Base-by-base conservation (phyloP, 1,139 yeast species). In the Yamadazyma taylorii region DNA sequence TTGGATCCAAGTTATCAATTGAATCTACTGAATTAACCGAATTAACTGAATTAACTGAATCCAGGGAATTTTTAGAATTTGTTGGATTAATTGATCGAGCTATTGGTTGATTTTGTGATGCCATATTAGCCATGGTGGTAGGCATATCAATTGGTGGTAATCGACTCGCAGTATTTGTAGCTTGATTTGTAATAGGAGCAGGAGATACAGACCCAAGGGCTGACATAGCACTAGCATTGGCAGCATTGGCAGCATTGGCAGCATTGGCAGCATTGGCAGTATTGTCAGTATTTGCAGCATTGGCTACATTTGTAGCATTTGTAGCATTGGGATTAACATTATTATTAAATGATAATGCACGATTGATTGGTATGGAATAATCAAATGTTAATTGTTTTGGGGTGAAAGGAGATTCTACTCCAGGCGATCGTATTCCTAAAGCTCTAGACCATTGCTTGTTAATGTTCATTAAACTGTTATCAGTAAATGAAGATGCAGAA, bases 371-470 rank as follows among this genome's bases (percentile, higher is more conserved):
- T 13, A 47, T 39, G 2, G 52, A 50, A 24, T 38, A 48, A 29
- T 47, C 52, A 17, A 44, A 41, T 15, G 17, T 24, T 8, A 45
- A 21, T 31, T 37, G 44, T 19, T 41, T 40, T 5, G 52, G 47
- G 4, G 45, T 40, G 28, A 46, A 47, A 3, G 51, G 51, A 11
- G 49, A 42, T 9, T 41, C 44, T 3, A 46, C 30, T 23, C 42
- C 48, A 4, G 52, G 51, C 1, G 50, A 43, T 25, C 45, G 37
- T 11, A 48, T 46, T 11, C 52, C 52, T 22, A 48, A 37, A 9
- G 52, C 48, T 33, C 44, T 43, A 9, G 50, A 46, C 51, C 51
- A 46, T 37, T 48, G 50, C 28, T 42, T 45, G 27, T 46, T 46
- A 21, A 48, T 45, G 27, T 47, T 50, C 35, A 45, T 36, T 15